A percentile compares a stretch with the other conserved stretches of the same genome.
Conservation (phyloP, 1,284 basidiomycete species). For the Jaminaea rosea region DNA sequence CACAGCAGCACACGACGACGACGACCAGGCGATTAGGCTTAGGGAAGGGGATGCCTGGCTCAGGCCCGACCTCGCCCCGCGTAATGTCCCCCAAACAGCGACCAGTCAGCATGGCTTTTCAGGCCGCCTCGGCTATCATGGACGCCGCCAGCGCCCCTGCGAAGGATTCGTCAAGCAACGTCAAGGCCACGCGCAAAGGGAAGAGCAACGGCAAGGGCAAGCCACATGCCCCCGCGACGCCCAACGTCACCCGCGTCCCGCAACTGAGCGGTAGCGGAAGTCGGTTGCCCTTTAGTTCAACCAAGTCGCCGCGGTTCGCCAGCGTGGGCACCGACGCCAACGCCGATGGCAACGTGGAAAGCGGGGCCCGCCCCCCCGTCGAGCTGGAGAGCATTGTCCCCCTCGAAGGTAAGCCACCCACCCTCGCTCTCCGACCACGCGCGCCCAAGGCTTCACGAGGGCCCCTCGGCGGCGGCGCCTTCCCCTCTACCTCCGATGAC, state of each 20-base stretch:
- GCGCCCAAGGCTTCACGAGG: too few species aligned
- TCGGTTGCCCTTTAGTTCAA: too few species aligned
- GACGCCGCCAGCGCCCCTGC: not conserved
- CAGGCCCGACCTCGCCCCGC: too few species aligned
- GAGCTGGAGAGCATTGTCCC: constrained; percentile 85
- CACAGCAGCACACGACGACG: not conserved
- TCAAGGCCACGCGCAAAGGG: not conserved
- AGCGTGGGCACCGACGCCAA: not conserved
- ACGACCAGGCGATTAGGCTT: too few species aligned
- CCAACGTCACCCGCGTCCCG: constrained; percentile 44
- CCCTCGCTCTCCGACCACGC: constrained; percentile 50
- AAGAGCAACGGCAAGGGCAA: constrained; percentile 29
- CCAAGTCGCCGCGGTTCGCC: too few species aligned
- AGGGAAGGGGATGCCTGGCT: too few species aligned
- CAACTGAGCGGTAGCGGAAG: constrained; percentile 28
- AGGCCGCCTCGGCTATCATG: not conserved
- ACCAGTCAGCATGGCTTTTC: too few species aligned
- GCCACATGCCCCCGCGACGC: constrained; percentile 43
- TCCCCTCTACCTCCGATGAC: constrained; percentile 5
- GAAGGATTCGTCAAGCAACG: not conserved
- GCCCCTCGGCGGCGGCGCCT: not conserved
- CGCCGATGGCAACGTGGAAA: not conserved
- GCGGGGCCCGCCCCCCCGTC: constrained; percentile 54
- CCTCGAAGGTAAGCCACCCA: constrained; percentile 71
- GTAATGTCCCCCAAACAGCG: too few species aligned